A percentile compares a stretch with the other conserved stretches of the same genome.
Evolutionary conservation across 2,329 filamentous ascomycete genomes (phyloP).

Genomic region (Aspergillus puulaauensis): DNA sequence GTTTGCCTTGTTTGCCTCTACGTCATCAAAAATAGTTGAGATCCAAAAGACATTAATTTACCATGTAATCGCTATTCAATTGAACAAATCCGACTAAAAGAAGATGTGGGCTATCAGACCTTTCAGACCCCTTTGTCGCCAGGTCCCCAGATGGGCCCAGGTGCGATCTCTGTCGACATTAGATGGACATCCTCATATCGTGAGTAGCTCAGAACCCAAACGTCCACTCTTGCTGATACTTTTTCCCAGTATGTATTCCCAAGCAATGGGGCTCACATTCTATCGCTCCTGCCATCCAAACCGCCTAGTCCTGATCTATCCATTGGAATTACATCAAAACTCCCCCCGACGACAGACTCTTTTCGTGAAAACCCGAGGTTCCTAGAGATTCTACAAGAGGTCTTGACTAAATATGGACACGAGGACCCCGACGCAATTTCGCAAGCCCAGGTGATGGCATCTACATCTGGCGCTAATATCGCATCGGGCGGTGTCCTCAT

Average conservation of each 20-base stretch:
- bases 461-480: slow-evolving; percentile 56
- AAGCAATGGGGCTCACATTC: slow-evolving; percentile 43
- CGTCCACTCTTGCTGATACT: slow-evolving; percentile 18
- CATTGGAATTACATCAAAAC: slow-evolving; percentile 53
- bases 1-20: slow-evolving; percentile 30
- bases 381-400: slow-evolving; percentile 55
- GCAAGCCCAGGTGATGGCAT: slow-evolving; percentile 61
- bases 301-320: slow-evolving; percentile 55
- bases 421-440: slow-evolving; percentile 57
- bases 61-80: neutral
- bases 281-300: slow-evolving; percentile 57
- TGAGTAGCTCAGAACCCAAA: slow-evolving; percentile 22
- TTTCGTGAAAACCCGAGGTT: slow-evolving; percentile 59
- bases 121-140: slow-evolving; percentile 19
- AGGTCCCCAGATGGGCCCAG: slow-evolving; percentile 25
- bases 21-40: slow-evolving; percentile 12
- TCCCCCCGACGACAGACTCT: slow-evolving; percentile 58
- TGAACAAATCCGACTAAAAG: neutral
- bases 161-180: slow-evolving; percentile 37
- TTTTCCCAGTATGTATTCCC: slow-evolving; percentile 49
- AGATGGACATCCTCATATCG: slow-evolving; percentile 40
- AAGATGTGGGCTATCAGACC: slow-evolving; percentile 27
- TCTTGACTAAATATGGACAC: slow-evolving; percentile 54
- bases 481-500: slow-evolving; percentile 52
- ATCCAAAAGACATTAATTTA: neutral